Conservation (phyloP, 768 basidiomycete genomes). For the Mycena polygramma region DNA sequence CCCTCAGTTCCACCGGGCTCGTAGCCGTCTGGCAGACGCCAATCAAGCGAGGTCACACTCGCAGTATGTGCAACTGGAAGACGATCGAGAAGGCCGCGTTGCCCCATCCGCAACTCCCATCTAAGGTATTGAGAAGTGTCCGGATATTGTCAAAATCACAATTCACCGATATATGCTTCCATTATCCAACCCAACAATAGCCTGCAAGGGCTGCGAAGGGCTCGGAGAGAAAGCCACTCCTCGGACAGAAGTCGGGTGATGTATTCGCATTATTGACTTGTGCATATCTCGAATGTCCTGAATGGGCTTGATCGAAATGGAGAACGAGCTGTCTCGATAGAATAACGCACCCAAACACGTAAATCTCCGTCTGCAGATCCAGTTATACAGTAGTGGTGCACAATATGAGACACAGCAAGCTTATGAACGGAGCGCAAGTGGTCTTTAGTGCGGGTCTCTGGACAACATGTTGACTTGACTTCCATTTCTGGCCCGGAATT, state of each 20-base stretch:
- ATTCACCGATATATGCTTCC: slow-evolving; percentile 75
- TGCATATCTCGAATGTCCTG: slow-evolving; percentile 83
- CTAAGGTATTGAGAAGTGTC: slow-evolving; percentile 47
- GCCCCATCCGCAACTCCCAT: slow-evolving; percentile 87
- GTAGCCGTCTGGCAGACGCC: slow-evolving; percentile 59
- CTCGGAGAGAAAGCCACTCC: slow-evolving; percentile 80
- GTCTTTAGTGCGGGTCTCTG: slow-evolving; percentile 76
- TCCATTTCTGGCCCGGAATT: background rate
- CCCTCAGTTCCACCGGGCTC: slow-evolving; percentile 40
- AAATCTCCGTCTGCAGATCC: slow-evolving; percentile 86
- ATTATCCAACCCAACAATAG: slow-evolving; percentile 76
- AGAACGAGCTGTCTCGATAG: background rate
- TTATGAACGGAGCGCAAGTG: slow-evolving; percentile 81
- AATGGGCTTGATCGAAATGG: background rate
- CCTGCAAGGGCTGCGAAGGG: slow-evolving; percentile 74
- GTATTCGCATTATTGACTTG: slow-evolving; percentile 77
- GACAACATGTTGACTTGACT: background rate
- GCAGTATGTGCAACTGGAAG: slow-evolving; percentile 81
- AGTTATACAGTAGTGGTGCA: slow-evolving; percentile 81
- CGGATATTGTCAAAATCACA: background rate
- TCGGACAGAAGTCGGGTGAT: slow-evolving; percentile 77
- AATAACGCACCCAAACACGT: slow-evolving; percentile 77
- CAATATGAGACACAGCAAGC: slow-evolving; percentile 74
- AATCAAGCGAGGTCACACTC: slow-evolving; percentile 80
- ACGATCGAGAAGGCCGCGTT: slow-evolving; percentile 78